Percentiles rank a stretch among this genome's conserved stretches.
Evolutionary conservation across 2,329 filamentous ascomycete species (phyloP).

Genomic region (Colletotrichum orbiculare): DNA sequence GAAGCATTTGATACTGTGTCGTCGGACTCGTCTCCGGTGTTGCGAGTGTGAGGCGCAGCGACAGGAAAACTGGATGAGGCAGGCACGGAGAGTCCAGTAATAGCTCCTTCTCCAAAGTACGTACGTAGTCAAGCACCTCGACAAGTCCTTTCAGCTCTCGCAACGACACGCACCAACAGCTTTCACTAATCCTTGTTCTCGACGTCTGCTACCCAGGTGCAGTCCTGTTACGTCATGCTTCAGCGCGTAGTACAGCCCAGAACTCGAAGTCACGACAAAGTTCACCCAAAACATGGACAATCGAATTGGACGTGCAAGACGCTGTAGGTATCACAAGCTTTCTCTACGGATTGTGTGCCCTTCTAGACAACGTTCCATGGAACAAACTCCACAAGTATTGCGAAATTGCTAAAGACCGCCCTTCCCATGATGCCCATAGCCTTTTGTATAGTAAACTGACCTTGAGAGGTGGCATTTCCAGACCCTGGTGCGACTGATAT

Average conservation of each 20-base stretch:
- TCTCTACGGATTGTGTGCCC: background rate
- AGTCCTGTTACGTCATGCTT: constrained; percentile 23
- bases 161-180: too few species aligned
- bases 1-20: constrained; percentile 34
- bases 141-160: too few species aligned
- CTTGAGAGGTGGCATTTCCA: background rate
- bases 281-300: too few species aligned
- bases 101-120: too few species aligned
- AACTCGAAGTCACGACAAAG: too few species aligned
- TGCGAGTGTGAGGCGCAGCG: constrained; percentile 11
- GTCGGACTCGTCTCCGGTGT: constrained; percentile 20
- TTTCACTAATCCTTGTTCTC: too few species aligned
- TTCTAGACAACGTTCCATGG: background rate
- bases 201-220: too few species aligned
- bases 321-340: too few species aligned
- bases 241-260: background rate
- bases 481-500: constrained; percentile 1
- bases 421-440: constrained; percentile 6
- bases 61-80: background rate
- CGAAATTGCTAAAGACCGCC: constrained; percentile 22
- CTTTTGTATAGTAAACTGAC: constrained; percentile 7
- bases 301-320: too few species aligned
- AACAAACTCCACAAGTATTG: background rate
- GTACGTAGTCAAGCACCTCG: too few species aligned
- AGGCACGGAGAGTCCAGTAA: background rate